Evolutionary conservation across 1,139 yeast species (phyloP).

Genomic region (Kluyveromyces sp.): DNA sequence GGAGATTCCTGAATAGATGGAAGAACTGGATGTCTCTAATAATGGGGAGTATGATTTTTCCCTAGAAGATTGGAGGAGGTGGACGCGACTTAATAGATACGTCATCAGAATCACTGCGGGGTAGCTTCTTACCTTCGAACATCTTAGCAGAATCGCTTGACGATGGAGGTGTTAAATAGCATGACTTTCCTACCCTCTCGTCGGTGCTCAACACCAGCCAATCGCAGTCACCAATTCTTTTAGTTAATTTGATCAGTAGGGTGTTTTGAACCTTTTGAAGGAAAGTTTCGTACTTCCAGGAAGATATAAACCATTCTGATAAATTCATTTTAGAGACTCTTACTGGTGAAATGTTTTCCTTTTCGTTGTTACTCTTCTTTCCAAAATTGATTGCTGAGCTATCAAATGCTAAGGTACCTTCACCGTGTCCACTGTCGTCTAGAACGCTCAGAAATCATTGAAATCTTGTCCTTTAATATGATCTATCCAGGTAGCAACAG

Average conservation of each 20-base stretch:
- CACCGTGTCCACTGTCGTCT: slow-evolving; percentile 13
- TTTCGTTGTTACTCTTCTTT: slow-evolving; percentile 3
- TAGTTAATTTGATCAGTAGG: slow-evolving; percentile 28
- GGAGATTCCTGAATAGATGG: background rate
- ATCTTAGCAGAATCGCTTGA: slow-evolving; percentile 5
- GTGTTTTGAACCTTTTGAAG: slow-evolving; percentile 29
- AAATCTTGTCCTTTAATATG: slow-evolving; percentile 30
- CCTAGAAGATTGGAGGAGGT: slow-evolving; percentile 10
- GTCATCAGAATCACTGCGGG: background rate
- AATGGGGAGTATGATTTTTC: slow-evolving; percentile 10
- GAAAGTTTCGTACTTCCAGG: slow-evolving; percentile 33
- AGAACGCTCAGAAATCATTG: slow-evolving; percentile 19
- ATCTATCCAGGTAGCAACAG: slow-evolving; percentile 30
- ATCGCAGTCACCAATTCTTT: slow-evolving; percentile 32
- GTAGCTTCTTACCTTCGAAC: background rate
- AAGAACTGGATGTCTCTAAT: slow-evolving; percentile 3
- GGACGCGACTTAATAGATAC: slow-evolving; percentile 7
- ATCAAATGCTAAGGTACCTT: slow-evolving; percentile 18
- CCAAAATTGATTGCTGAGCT: slow-evolving; percentile 9
- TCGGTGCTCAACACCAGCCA: slow-evolving; percentile 31
- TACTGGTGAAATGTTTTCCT: slow-evolving; percentile 16
- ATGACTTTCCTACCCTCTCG: slow-evolving; percentile 20
- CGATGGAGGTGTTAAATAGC: slow-evolving; percentile 6
- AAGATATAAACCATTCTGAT: slow-evolving; percentile 32
- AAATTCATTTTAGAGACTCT: slow-evolving; percentile 29